phyloP scores from a whole-genome alignment of 345 rosid species.

The Camelina hispida region DNA sequence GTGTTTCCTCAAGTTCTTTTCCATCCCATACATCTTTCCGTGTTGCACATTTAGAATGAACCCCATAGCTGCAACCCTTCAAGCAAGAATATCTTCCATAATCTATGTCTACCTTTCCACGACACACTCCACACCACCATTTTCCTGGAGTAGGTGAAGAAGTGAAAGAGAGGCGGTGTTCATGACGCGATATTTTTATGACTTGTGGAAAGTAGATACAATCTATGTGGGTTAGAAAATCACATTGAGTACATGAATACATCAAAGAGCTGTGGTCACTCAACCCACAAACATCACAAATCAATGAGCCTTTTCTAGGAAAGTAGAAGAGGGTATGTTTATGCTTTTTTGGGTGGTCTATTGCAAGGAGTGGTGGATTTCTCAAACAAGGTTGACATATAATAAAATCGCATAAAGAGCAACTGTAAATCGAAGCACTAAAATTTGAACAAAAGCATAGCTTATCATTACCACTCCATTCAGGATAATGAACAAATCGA shows the following conservation, averaged over 20 bases:
- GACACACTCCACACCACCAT: conserved; percentile 33
- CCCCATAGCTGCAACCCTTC: conserved; percentile 14
- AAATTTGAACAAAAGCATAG: not conserved
- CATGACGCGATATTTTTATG: conserved; percentile 27
- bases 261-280: not conserved
- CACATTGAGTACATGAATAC: conserved; percentile 2
- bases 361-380: not conserved
- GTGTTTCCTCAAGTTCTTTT: not conserved
- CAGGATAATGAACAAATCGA: no score
- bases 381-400: not conserved
- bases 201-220: not conserved
- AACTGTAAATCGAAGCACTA: not conserved
- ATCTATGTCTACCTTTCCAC: not conserved
- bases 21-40: conserved; percentile 32
- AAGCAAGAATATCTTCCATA: conserved; percentile 35
- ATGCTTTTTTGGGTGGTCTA: conserved; percentile 25
- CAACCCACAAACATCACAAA: conserved; percentile 4
- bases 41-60: conserved; percentile 37
- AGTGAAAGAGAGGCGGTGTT: conserved; percentile 14
- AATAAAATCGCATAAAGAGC: conserved; percentile 12
- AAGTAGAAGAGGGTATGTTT: conserved; percentile 1
- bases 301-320: not conserved
- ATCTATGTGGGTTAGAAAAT: not conserved
- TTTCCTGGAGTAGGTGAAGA: not conserved
- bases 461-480: no score